Base-by-base conservation (phyloP, 2,329 filamentous ascomycete species). In the Pyricularia sp. region DNA sequence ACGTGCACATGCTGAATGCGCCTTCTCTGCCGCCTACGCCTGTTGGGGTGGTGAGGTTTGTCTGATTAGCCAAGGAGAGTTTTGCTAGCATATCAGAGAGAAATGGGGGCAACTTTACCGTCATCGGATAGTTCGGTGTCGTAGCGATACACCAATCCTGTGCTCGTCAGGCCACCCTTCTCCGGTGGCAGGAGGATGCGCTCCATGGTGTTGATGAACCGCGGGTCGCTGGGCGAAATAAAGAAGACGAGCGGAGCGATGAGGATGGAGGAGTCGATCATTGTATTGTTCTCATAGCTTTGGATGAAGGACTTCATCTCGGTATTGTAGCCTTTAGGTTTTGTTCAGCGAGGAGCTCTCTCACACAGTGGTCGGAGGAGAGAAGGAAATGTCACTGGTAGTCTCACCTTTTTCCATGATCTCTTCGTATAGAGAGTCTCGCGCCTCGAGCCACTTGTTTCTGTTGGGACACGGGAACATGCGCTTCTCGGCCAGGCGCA, bases 241-340 rank as follows among this genome's bases (percentile, higher is more conserved):
- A 92, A 92, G 74, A 92, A 92, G 30, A 93, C 89, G 22, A 92
- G 80, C 0, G 89, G 89, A 0, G 89, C 88, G 67, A 91, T 90
- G 55, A 91, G 78, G 62, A 91, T 87, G 1, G 88, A 88, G 0
- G 88, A 89, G 74, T 93, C 89, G 44, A 93, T 78, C 60, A 88
- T 80, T 1, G 86, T 87, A 44, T 79, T 82, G 71, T 81, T 85
- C 75, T 93, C 88, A 72, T 91, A 93, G 75, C 87, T 90, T 74
- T 92, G 89, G 16, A 88, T 79, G 73, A 92, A 93, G 70, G 82
- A 85, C 53, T 85, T 80, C 73, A 90, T 81, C 62, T 90, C 81
- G 33, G 80, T 77, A 72, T 90, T 91, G 77, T 89, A 93, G 0
- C 87, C 88, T 80, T 33, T 69, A 19, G 13, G 19, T 64, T 26